Evolutionary conservation across 192 early-diverging fungal species (phyloP), one percentile per base, ranked within the genome.

Genomic region (Cetraspora pellucida): DNA sequence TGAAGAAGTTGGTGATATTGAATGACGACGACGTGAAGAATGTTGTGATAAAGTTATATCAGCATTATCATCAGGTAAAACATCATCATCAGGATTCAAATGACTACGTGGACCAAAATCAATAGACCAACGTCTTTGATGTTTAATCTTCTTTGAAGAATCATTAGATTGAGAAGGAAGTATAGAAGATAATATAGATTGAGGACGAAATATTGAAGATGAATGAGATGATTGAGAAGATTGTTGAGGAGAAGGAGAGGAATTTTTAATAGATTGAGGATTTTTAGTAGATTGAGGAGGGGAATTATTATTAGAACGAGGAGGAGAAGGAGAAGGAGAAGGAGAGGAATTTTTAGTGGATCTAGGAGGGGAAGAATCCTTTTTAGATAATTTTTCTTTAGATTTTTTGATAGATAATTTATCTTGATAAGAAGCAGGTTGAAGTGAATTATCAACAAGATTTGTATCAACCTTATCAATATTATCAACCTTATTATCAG

Each of bases 31-130:
- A 65, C 31, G 30, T 21, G 45, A 68, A 14, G 66, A 47, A 49
- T 37, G 37, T 37, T 37, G 37, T 49, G n/a, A n/a, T 46, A 46
- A 19, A n/a, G 30, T 43, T 44, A 44, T 27, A 25, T 47, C 6
- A 47, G 1, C 37, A 14, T 46, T 25, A 14, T 65, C 44, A n/a
- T 23, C 10, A 7, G 31, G 19, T 68, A 23, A 6, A 37, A 3
- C 8, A 31, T 65, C 28, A 44, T 65, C 63, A 10, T 65, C 63
- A 9, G 2, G 13, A n/a, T 19, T 19, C 8, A 31, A 37, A 16
- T 27, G 66, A 68, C 27, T 68, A 49, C 44, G 43, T 5, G 66
- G n/a, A 16, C 66, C 66, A 68, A 68, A 68, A 46, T 68, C 66
- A 5, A 68, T 68, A 46, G 66, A 68, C 66, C 66, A 68, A 37